Evolutionary conservation across 164 flowering plant genomes (phyloP).

Genomic region (Nymphaea thermarum): DNA sequence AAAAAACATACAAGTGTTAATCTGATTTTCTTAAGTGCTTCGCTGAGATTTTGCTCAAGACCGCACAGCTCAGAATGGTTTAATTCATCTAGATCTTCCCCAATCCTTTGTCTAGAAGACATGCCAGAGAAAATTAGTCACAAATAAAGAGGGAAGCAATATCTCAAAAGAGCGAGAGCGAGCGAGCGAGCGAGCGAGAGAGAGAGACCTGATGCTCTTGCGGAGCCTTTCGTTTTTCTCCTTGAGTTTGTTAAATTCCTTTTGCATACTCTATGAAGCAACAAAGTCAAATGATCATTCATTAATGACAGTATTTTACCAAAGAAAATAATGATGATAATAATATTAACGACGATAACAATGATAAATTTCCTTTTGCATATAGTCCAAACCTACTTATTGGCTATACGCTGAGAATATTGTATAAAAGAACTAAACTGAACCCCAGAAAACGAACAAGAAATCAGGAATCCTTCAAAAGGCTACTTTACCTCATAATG

Average conservation of each 20-base stretch:
- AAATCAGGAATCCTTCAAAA: too few species aligned
- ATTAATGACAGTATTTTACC: not conserved
- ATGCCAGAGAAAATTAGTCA: not conserved
- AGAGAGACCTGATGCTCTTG: slow-evolving; percentile 43
- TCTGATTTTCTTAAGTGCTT: slow-evolving; percentile 21
- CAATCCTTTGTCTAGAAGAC: slow-evolving; percentile 40
- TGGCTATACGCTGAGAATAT: too few species aligned
- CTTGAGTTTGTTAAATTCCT: slow-evolving; percentile 27
- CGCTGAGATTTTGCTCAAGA: slow-evolving; percentile 36
- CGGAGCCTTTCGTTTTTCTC: slow-evolving; percentile 39
- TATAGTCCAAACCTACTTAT: too few species aligned
- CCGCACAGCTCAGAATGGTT: slow-evolving; percentile 22
- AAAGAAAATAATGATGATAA: not conserved
- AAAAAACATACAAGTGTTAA: slow-evolving; percentile 22
- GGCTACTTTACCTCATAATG: slow-evolving; percentile 42
- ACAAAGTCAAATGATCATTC: not conserved
- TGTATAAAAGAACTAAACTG: too few species aligned
- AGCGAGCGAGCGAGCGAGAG: not conserved
- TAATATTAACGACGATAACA: not conserved
- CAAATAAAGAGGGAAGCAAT: not conserved
- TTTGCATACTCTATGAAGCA: slow-evolving; percentile 44
- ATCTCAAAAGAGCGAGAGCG: not conserved
- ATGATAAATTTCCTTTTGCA: too few species aligned
- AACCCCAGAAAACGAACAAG: too few species aligned
- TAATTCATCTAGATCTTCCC: slow-evolving; percentile 32